Evolutionary conservation across 352 stramenopile genomes (phyloP).

Genomic region (Phytophthora nicotianae): DNA sequence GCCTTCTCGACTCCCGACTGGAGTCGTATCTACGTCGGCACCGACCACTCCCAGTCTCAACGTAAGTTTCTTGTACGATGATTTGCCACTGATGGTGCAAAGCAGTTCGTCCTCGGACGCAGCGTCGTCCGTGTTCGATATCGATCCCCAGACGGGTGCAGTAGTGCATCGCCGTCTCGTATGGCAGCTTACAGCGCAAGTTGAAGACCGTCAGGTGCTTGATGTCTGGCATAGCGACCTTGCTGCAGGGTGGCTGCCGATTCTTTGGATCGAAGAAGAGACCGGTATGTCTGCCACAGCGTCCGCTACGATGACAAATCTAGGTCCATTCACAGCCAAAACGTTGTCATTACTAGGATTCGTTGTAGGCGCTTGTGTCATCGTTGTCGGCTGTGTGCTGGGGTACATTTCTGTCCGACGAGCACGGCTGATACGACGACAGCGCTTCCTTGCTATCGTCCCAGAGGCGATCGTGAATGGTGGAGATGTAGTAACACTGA

Average conservation of each 20-base stretch:
- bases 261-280: constrained; percentile 59
- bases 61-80: constrained; percentile 49
- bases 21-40: constrained; percentile 15
- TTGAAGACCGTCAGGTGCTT: constrained; percentile 20
- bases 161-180: constrained; percentile 55
- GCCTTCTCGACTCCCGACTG: constrained; percentile 42
- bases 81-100: constrained; percentile 45
- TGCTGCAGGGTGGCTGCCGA: constrained; percentile 38
- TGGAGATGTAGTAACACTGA: neutral
- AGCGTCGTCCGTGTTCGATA: constrained; percentile 38
- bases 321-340: constrained; percentile 18
- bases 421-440: constrained; percentile 14
- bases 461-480: constrained; percentile 18
- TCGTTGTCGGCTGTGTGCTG: constrained; percentile 23
- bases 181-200: constrained; percentile 51
- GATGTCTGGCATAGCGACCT: constrained; percentile 50
- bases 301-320: constrained; percentile 10
- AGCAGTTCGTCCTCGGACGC: constrained; percentile 15
- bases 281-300: constrained; percentile 36
- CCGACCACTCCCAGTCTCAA: constrained; percentile 37
- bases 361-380: constrained; percentile 14
- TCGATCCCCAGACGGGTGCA: constrained; percentile 52
- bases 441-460: constrained; percentile 22
- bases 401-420: constrained; percentile 23
- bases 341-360: constrained; percentile 17